A percentile compares a stretch with the other conserved stretches of the same genome.
phyloP scores from a whole-genome alignment of 495 filamentous ascomycete genomes.

The Talaromyces proteolyticus region DNA sequence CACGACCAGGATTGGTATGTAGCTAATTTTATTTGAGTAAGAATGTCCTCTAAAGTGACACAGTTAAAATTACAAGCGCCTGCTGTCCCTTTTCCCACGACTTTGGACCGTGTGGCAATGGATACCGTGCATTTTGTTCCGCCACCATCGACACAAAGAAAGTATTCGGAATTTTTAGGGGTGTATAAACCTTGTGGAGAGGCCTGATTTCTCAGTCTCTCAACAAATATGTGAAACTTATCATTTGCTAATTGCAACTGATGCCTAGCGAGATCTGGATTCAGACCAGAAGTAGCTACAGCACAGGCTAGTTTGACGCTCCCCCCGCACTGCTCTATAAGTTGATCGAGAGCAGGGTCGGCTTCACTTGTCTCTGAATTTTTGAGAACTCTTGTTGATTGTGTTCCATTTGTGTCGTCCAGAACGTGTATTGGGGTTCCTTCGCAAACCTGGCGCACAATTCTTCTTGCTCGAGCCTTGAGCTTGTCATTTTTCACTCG shows the following conservation, averaged over 20 bases:
- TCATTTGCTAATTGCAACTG: neutral
- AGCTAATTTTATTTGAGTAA: neutral
- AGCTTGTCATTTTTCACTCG: neutral
- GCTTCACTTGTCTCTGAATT: neutral
- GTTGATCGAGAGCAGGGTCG: neutral
- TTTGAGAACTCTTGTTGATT: neutral
- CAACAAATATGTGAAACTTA: neutral
- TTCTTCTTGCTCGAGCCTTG: neutral
- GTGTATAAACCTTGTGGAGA: neutral
- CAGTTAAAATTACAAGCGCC: slow-evolving; percentile 1
- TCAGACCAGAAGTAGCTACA: neutral
- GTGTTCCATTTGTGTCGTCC: neutral
- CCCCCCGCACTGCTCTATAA: neutral
- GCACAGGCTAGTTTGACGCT: neutral
- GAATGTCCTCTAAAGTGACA: neutral
- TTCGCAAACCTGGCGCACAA: neutral
- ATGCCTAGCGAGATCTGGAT: neutral
- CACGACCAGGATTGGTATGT: neutral
- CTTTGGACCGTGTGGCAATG: neutral
- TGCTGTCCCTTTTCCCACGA: neutral
- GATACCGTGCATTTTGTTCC: neutral
- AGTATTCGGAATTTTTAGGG: neutral
- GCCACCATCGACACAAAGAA: neutral
- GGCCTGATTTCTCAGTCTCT: neutral
- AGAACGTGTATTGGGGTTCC: neutral